phyloP scores from a whole-genome alignment of 495 filamentous ascomycete species.

The Patellaria atrata region DNA sequence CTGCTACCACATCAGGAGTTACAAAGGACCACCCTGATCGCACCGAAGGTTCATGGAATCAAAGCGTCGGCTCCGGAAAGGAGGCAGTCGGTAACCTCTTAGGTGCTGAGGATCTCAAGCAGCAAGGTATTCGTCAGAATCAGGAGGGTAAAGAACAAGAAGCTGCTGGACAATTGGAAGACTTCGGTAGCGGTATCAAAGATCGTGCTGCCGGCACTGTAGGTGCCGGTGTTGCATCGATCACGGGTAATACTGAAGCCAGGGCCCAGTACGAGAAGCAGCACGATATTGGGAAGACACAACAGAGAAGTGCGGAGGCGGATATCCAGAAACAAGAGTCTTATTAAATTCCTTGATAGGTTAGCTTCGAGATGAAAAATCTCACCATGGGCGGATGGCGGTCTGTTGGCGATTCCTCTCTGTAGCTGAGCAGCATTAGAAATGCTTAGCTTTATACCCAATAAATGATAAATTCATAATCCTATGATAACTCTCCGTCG shows the following conservation, averaged over 20 bases:
- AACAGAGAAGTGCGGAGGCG: constrained; percentile 68
- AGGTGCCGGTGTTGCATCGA: constrained; percentile 49
- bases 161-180: constrained; percentile 68
- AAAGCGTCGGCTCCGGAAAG: constrained; percentile 75
- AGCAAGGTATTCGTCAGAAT: constrained; percentile 64
- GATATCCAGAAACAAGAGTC: constrained; percentile 58
- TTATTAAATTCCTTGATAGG: no score
- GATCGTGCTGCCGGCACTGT: constrained; percentile 62
- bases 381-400: no score
- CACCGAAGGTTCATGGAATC: constrained; percentile 60
- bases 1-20: constrained; percentile 54
- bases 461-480: no score
- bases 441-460: no score
- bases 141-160: constrained; percentile 65
- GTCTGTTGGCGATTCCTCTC: no score
- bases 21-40: constrained; percentile 62
- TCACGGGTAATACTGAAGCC: constrained; percentile 54
- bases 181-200: constrained; percentile 52
- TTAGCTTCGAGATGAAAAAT: no score
- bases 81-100: constrained; percentile 61
- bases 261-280: constrained; percentile 46
- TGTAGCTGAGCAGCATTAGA: no score
- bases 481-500: no score
- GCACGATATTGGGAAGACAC: constrained; percentile 78
- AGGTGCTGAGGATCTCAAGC: constrained; percentile 61